Base-by-base conservation (phyloP, 768 basidiomycete species). In the Tephrocybe rancida region DNA sequence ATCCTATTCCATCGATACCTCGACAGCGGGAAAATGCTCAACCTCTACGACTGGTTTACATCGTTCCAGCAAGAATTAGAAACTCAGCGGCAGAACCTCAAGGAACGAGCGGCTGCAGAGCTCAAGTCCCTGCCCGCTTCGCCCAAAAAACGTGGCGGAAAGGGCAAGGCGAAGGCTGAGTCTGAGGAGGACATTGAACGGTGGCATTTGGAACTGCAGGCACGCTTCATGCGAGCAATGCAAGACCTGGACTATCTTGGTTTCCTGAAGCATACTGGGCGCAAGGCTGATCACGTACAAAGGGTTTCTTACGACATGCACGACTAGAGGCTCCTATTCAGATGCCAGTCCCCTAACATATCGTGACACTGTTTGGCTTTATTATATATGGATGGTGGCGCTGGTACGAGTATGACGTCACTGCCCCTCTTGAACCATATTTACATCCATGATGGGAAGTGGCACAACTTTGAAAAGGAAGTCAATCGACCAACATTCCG, bases 11-110 rank as follows among this genome's bases (percentile, higher is more conserved):
- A 73, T 43, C 78, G 90, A 19, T 94, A 92, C 69, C 75, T 86
- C 38, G 86, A 92, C 61, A 87, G 88, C 43, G 90, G 89, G 41
- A 86, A 80, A 70, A 81, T 88, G 82, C 83, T 94, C 68, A 94
- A 94, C 63, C 79, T 92, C 2, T 92, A 89, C 65, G 92, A 95
- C 67, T 93, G 91, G 92, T 92, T 85, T 62, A 85, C 90, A 59
- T 81, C 87, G 21, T 95, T 94, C 66, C 77, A 81, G 27, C 67
- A 75, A 19, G 86, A 82, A 27, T 68, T 93, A 48, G 89, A 90
- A 64, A 71, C 70, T 1, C 88, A 88, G 69, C 64, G 70, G n/a
- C 47, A 62, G 55, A 60, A 70, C 13, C 49, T 66, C 11, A 61
- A 59, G 49, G 54, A 54, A 26, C 44, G 56, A 26, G 56, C 43